Percentiles rank a stretch among this genome's conserved stretches.
phyloP scores from a whole-genome alignment of 2,329 filamentous ascomycete species.

The Claviceps cyperi region DNA sequence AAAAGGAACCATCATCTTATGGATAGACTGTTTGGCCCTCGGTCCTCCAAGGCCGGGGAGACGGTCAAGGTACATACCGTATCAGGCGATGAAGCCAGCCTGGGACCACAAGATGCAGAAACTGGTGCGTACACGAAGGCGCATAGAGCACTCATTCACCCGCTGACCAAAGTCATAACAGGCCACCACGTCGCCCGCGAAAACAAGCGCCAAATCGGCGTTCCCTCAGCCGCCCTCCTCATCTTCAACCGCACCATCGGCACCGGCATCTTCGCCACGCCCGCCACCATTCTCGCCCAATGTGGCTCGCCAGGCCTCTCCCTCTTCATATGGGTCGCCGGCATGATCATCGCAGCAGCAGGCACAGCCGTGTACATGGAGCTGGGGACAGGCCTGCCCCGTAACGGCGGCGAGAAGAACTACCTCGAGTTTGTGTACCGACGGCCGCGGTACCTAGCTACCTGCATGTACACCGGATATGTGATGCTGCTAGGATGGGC shows the following conservation, averaged over 20 bases:
- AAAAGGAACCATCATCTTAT: neutral
- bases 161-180: neutral
- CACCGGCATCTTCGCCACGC: constrained; percentile 53
- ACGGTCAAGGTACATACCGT: constrained; percentile 2
- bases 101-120: constrained; percentile 1
- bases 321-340: constrained; percentile 48
- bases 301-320: constrained; percentile 48
- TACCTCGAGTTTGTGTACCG: constrained; percentile 52
- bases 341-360: constrained; percentile 45
- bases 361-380: constrained; percentile 53
- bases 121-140: constrained; percentile 4
- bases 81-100: constrained; percentile 3
- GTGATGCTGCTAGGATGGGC: constrained; percentile 52
- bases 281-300: constrained; percentile 39
- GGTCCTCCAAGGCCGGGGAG: constrained; percentile 3
- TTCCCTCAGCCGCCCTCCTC: constrained; percentile 40
- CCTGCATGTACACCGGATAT: constrained; percentile 45
- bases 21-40: neutral
- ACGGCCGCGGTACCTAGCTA: constrained; percentile 45
- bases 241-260: constrained; percentile 54
- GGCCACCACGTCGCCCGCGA: constrained; percentile 16
- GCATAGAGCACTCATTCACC: no score
- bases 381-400: constrained; percentile 49
- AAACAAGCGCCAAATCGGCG: constrained; percentile 39
- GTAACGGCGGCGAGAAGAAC: constrained; percentile 52